Evolutionary conservation across 306 rosid genomes (phyloP), one percentile per base, ranked within the genome.

Genomic region (Cucumis cinereus): DNA sequence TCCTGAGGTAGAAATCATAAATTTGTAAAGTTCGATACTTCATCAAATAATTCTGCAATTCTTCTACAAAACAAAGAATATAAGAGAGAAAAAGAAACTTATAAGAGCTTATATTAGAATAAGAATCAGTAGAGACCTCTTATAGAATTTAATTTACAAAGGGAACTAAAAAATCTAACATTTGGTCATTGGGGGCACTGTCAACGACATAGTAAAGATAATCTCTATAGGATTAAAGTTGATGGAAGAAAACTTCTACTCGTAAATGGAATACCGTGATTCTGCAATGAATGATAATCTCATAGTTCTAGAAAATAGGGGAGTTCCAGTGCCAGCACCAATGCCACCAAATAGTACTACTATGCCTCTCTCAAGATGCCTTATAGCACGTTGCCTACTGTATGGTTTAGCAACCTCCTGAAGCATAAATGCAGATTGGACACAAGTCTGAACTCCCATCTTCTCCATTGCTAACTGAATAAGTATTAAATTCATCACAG

Each of bases 271-370:
- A 59, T 84, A 93, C 98, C 72, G 79, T 40, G 81, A 78, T 84
- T 85, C 96, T 86, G 83, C 90, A 80, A 57, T 90, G 98, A 59
- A 84, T 81, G 80, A 77, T 84, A 78, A 93, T 94, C 66, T 93
- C 96, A 23, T 86, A 81, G 26, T 88, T 87, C 94, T n/a, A n/a
- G 87, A 66, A 63, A 86, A 86, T 56, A 83, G 78, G 22, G 85
- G 87, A 77, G 83, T 86, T 60, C 83, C 87, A n/a, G 83, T 59
- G 75, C 82, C 83, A 59, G 85, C 85, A 77, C 87, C 87, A 49
- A 86, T 77, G 24, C 87, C 89, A 67, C 85, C 89, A 81, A 86
- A 86, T 66, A 86, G 81, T 35, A 83, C 89, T 55, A 86, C 89
- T 53, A 83, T 73, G 76, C 89, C 87, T 79, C 83, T 86, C 36